Evolutionary conservation across 371 early-diverging fungal genomes (phyloP).

Genomic region (Chytridium lagenaria): DNA sequence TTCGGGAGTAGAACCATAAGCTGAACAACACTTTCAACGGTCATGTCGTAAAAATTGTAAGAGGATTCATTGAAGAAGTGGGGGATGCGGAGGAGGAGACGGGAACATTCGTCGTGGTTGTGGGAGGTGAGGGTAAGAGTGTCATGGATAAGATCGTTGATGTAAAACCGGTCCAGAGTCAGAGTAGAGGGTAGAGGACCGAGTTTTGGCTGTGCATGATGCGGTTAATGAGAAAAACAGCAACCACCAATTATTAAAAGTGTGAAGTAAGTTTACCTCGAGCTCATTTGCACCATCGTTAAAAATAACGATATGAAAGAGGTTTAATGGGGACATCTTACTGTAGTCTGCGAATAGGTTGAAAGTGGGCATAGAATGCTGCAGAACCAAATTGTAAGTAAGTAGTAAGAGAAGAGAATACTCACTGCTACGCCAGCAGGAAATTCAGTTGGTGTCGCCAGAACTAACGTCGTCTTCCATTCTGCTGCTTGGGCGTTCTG

Average conservation of each 20-base stretch:
- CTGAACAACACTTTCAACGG: constrained; percentile 66
- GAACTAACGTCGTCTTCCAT: constrained; percentile 65
- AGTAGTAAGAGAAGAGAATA: background rate
- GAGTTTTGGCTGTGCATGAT: constrained; percentile 17
- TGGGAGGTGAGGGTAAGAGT: constrained; percentile 71
- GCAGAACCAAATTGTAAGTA: background rate
- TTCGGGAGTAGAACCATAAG: constrained; percentile 75
- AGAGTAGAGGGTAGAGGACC: constrained; percentile 52
- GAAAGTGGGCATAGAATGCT: constrained; percentile 36
- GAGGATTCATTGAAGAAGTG: constrained; percentile 36
- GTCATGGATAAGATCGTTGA: constrained; percentile 81
- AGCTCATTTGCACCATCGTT: constrained; percentile 49
- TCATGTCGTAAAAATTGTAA: constrained; percentile 48
- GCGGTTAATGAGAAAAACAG: constrained; percentile 52
- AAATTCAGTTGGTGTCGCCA: constrained; percentile 65
- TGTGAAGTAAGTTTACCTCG: constrained; percentile 26
- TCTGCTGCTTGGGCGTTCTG: constrained; percentile 60
- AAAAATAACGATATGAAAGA: constrained; percentile 32
- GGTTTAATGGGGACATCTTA: constrained; percentile 38
- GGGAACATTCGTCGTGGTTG: constrained; percentile 52
- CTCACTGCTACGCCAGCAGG: constrained; percentile 48
- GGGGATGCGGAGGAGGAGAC: constrained; percentile 39
- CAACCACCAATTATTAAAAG: too few relatives aligned
- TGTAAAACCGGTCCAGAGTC: constrained; percentile 72
- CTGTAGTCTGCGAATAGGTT: background rate